phyloP scores from a whole-genome alignment of 768 basidiomycete genomes.

The Mycena rebaudengoi region DNA sequence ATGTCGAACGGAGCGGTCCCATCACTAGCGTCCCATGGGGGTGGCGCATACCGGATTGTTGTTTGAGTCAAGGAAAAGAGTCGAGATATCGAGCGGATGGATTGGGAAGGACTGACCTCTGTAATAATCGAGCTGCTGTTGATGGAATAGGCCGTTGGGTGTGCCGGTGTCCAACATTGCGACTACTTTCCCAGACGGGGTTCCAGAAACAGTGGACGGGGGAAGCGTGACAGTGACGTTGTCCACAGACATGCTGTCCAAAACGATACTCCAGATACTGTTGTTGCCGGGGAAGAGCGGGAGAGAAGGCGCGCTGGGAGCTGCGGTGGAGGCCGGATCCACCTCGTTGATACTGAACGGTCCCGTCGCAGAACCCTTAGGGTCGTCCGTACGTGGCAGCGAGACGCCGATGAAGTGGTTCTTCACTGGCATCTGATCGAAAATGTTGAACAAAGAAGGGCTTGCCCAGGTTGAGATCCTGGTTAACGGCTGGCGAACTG shows the following conservation, averaged over 20 bases:
- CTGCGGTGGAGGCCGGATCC: background rate
- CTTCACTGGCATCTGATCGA: background rate
- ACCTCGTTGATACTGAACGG: constrained; percentile 7
- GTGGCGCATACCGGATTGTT: background rate
- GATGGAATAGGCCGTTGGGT: background rate
- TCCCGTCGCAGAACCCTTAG: background rate
- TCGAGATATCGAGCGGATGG: constrained; percentile 5
- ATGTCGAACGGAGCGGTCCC: background rate
- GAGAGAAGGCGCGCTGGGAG: background rate
- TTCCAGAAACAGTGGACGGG: background rate
- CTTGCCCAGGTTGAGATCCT: background rate
- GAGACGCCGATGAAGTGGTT: constrained; percentile 11
- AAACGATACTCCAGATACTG: background rate
- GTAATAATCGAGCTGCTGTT: background rate
- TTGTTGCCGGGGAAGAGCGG: background rate
- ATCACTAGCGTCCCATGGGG: background rate
- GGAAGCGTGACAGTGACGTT: background rate
- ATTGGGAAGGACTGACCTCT: constrained; percentile 2
- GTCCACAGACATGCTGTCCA: background rate
- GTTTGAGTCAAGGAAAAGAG: background rate
- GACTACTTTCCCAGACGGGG: background rate
- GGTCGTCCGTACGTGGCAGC: constrained; percentile 4
- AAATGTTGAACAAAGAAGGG: constrained; percentile 15
- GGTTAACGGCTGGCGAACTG: too few relatives aligned
- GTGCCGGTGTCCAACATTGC: constrained; percentile 4